Conservation (phyloP, 2,329 filamentous ascomycete genomes). For the Corinectria fuckeliana region DNA sequence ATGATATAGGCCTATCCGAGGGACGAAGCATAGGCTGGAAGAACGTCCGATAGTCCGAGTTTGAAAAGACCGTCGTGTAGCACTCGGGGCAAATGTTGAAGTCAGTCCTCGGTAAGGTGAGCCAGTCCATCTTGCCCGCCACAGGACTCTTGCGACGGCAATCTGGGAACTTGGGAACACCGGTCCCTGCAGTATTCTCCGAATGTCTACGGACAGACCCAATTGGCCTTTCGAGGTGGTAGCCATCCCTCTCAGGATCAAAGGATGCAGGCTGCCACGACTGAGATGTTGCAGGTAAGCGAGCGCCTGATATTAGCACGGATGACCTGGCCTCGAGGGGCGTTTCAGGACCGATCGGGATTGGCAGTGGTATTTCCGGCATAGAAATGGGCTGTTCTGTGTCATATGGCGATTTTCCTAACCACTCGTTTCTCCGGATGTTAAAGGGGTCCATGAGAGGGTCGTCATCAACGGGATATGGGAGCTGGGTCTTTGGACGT, state of each 20-base stretch:
- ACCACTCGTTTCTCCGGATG: conserved; percentile 27
- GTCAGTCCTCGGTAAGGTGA: conserved; percentile 73
- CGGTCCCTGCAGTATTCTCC: conserved; percentile 45
- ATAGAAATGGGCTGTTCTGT: conserved; percentile 30
- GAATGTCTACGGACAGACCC: conserved; percentile 61
- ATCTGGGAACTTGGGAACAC: conserved; percentile 61
- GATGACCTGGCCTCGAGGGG: conserved; percentile 32
- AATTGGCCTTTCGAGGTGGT: conserved; percentile 47
- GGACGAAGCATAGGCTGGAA: conserved; percentile 67
- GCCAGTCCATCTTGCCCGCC: conserved; percentile 77
- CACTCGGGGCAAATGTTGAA: conserved; percentile 87
- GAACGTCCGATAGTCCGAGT: conserved; percentile 69
- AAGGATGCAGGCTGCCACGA: conserved; percentile 56
- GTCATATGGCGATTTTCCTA: conserved; percentile 29
- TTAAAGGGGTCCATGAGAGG: conserved; percentile 33
- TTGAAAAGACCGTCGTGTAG: conserved; percentile 71
- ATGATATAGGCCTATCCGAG: conserved; percentile 66
- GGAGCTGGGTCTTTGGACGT: conserved; percentile 37
- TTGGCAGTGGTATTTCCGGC: conserved; percentile 36
- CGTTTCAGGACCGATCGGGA: conserved; percentile 30
- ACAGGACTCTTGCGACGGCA: conserved; percentile 72
- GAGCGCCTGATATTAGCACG: conserved; percentile 34
- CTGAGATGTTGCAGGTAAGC: conserved; percentile 32
- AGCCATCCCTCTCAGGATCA: conserved; percentile 47
- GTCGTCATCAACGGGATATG: conserved; percentile 50